Conservation (phyloP, 306 rosid genomes). For the Citrullus amarus region DNA sequence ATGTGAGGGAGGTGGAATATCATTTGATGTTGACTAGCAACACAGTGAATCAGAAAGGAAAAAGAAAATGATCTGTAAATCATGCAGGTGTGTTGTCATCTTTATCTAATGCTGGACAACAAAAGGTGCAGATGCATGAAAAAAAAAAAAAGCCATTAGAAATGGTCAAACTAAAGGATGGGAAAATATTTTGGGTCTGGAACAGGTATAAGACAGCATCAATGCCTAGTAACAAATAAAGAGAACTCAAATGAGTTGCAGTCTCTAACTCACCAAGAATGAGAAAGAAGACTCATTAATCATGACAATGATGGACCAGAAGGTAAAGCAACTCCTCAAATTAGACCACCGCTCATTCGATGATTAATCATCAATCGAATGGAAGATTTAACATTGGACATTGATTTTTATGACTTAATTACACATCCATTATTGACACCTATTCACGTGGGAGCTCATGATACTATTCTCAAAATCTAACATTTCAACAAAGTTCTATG, state of each 20-base stretch:
- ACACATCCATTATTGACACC: not conserved
- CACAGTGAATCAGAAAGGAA: not conserved
- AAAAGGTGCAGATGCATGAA: not conserved
- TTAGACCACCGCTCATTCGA: not conserved
- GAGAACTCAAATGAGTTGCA: not conserved
- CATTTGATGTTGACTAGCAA: not conserved
- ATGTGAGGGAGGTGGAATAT: not conserved
- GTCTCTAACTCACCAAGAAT: not conserved
- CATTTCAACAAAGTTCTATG: not conserved
- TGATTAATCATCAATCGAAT: not conserved
- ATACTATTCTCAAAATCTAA: not conserved
- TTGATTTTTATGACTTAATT: not conserved
- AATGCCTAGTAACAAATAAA: not conserved
- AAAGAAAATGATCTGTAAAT: not conserved
- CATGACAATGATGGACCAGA: not conserved
- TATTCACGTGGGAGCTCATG: not conserved
- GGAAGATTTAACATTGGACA: not conserved
- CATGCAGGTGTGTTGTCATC: not conserved
- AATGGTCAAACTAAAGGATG: not conserved
- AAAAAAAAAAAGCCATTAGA: not conserved
- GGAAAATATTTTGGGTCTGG: not conserved
- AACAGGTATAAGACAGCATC: not conserved
- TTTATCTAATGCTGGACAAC: not conserved
- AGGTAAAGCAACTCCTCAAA: not conserved
- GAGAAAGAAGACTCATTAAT: not conserved